A percentile compares a stretch with the other conserved stretches of the same genome.
Conservation (phyloP, 148 eudicot genomes). For the Linanthus parryae region DNA sequence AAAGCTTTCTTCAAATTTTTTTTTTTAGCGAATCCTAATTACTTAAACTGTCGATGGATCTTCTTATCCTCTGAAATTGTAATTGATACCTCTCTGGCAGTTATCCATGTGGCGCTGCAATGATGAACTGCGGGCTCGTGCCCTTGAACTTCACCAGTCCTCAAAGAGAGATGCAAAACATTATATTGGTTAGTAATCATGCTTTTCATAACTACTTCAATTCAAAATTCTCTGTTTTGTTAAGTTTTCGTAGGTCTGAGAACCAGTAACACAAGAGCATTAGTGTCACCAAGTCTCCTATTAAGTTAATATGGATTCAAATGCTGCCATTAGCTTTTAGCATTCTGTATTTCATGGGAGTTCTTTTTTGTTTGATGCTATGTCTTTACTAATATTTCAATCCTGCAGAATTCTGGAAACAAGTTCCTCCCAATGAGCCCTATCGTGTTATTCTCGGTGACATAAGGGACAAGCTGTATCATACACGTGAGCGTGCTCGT, state of each 20-base stretch:
- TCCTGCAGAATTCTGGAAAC: conserved; percentile 83
- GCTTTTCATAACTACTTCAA: neutral
- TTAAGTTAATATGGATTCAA: neutral
- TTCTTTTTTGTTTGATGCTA: neutral
- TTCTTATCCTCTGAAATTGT: no score
- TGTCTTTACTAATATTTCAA: neutral
- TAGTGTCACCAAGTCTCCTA: neutral
- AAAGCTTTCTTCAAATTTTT: no score
- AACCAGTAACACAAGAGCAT: neutral
- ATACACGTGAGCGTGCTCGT: conserved; percentile 82
- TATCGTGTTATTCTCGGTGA: conserved; percentile 90
- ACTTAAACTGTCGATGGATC: no score
- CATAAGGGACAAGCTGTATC: conserved; percentile 82
- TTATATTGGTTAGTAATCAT: conserved; percentile 54
- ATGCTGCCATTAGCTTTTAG: no score
- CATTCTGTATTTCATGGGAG: neutral
- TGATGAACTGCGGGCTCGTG: conserved; percentile 78
- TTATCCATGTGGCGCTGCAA: conserved; percentile 94
- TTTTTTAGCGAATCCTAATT: no score
- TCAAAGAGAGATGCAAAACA: conserved; percentile 86
- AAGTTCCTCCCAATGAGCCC: conserved; percentile 82
- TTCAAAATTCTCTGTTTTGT: neutral
- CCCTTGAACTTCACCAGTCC: conserved; percentile 56
- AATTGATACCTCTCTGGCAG: conserved; percentile 24
- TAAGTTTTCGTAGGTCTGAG: no score